Base-by-base conservation (phyloP, 2,329 filamentous ascomycete species). In the Neonectria magnoliae region DNA sequence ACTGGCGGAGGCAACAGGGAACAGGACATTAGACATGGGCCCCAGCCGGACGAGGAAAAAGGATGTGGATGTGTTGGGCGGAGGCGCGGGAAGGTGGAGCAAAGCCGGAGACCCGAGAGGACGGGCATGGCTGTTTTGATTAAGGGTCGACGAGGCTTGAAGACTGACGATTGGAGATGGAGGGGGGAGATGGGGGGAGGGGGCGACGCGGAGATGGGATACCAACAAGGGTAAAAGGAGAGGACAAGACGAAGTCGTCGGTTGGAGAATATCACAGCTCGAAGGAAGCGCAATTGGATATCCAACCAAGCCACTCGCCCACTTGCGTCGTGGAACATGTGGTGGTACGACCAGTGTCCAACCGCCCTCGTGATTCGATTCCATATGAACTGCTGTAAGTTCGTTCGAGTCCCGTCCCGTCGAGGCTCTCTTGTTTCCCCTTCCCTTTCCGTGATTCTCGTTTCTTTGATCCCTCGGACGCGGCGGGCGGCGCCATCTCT, bases 81-180 rank as follows among this genome's bases (percentile, higher is more conserved):
- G 68, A 57, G 61, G 57, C 68, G 70, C 56, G 54, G 57, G 72
- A 68, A 68, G 71, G 72, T 74, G 72, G 72, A 71, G 64, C 57
- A 57, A 69, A 61, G 60, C 59, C 63, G 62, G 65, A 65, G 66
- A 69, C 66, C 71, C 69, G 67, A 71, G 70, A 72, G 62, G 67
- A 64, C 56, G 71, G 71, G 65, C 71, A 70, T 74, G 65, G 63
- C 62, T 71, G 57, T 62, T 74, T 74, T 74, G 72, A 74, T 74
- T 74, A 74, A 74, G 72, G 72, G 71, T 73, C 69, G 68, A 67
- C 71, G 68, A 74, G 72, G 71, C 72, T 74, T 74, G 69, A 53
- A 65, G 57, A 66, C 60, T 69, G 59, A 50, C 57, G 61, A 72
- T 62, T 62, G 47, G 64, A 66, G 62, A 61, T 70, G 63, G 60